Percentiles rank a stretch among this genome's conserved stretches.
Evolutionary conservation across 768 basidiomycete species (phyloP).

Genomic region (Omphalotus guepiniiformis): DNA sequence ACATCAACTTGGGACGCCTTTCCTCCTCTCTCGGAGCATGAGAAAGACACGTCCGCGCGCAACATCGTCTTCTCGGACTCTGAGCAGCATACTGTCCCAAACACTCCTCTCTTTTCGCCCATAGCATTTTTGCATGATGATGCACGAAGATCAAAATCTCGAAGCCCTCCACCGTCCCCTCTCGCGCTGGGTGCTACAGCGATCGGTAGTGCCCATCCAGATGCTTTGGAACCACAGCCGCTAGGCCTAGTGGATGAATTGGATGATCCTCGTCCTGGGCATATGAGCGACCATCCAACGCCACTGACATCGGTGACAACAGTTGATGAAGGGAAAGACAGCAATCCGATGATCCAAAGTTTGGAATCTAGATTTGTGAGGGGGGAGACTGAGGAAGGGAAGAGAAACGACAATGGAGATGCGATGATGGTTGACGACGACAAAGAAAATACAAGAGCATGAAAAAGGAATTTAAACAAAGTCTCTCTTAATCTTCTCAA

Average conservation of each 20-base stretch:
- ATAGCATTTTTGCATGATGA: slow-evolving; percentile 86
- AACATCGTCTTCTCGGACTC: slow-evolving; percentile 41
- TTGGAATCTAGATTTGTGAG: slow-evolving; percentile 65
- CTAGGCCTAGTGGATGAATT: slow-evolving; percentile 82
- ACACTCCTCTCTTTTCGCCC: slow-evolving; percentile 82
- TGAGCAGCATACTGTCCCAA: slow-evolving; percentile 52
- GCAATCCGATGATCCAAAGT: slow-evolving; percentile 27
- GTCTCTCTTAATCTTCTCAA: slow-evolving; percentile 80
- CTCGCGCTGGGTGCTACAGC: slow-evolving; percentile 44
- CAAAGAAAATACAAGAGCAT: slow-evolving; percentile 40
- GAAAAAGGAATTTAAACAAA: slow-evolving; percentile 10
- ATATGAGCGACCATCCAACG: slow-evolving; percentile 77
- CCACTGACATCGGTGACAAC: slow-evolving; percentile 65
- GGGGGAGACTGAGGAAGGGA: slow-evolving; percentile 31
- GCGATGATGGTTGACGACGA: slow-evolving; percentile 53
- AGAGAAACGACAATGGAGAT: slow-evolving; percentile 29
- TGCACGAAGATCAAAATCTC: slow-evolving; percentile 73
- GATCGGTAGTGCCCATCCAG: slow-evolving; percentile 26
- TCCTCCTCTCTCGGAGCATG: slow-evolving; percentile 42
- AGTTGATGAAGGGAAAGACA: slow-evolving; percentile 17
- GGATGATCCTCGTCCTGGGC: slow-evolving; percentile 80
- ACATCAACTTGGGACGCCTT: slow-evolving; percentile 78
- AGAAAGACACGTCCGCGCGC: slow-evolving; percentile 32
- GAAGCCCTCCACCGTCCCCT: slow-evolving; percentile 76
- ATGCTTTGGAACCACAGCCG: slow-evolving; percentile 41